Conservation (phyloP, 768 basidiomycete species). For the Clitopilus passeckerianus region DNA sequence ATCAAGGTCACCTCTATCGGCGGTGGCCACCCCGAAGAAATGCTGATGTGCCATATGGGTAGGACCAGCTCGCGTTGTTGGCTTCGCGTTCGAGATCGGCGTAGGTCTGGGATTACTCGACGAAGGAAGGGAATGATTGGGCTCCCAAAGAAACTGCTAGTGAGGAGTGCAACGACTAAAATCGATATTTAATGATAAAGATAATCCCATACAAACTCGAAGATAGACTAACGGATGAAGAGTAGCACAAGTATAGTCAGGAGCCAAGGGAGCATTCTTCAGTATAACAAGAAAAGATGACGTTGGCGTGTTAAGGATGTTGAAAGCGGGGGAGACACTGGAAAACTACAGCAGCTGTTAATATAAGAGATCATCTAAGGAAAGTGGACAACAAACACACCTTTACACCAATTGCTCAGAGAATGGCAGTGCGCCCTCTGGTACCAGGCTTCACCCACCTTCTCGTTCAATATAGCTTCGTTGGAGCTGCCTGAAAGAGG, state of each 20-base stretch:
- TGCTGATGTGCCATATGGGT: not conserved
- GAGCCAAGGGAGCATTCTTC: not conserved
- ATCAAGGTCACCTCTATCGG: not conserved
- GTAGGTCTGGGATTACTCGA: not conserved
- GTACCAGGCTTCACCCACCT: not conserved
- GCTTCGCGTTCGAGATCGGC: not conserved
- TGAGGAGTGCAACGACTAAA: not conserved
- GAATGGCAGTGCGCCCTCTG: no score
- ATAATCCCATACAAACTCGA: not conserved
- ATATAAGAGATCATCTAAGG: not conserved
- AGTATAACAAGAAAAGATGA: no score
- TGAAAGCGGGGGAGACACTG: not conserved
- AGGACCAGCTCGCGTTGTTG: not conserved
- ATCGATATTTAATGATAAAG: not conserved
- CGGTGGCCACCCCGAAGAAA: not conserved
- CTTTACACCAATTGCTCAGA: not conserved
- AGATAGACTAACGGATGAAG: not conserved
- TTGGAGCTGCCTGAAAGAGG: not conserved
- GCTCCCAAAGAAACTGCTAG: not conserved
- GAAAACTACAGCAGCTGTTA: not conserved
- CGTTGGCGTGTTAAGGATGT: no score
- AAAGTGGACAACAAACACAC: not conserved
- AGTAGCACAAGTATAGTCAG: not conserved
- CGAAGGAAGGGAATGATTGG: not conserved
- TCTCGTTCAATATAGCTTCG: not conserved